These are phyloP conservation scores for Arachis monticola DNA, from an alignment of 331 rosid species.

Conservation along the genomic window DNA sequence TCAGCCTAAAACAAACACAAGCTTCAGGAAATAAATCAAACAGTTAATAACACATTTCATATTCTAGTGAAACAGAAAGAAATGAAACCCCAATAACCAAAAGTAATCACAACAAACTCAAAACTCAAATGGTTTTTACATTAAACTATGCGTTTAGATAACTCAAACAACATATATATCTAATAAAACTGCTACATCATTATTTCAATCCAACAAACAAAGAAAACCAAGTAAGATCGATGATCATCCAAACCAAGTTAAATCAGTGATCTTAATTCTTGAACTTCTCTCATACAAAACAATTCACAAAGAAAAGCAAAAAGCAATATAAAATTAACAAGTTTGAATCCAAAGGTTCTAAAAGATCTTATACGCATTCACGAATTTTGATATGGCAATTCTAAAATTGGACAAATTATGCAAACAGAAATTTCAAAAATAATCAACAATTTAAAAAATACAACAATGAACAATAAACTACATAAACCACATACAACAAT, in stretches of 20 bases:
- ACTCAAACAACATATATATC: conserved; percentile 3
- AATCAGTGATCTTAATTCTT: background rate
- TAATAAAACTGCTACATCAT: conserved; percentile 17
- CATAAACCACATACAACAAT: too few species aligned
- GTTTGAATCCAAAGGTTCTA: conserved; percentile 11
- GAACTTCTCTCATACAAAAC: conserved; percentile 14
- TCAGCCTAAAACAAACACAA: conserved; percentile 6
- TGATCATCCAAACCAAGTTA: conserved; percentile 20
- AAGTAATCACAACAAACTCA: conserved; percentile 1
- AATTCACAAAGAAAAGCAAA: background rate
- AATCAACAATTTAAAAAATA: too few species aligned
- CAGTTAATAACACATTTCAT: conserved; percentile 6
- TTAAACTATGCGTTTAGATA: conserved; percentile 4
- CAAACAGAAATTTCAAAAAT: too few species aligned
- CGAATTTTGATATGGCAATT: conserved; percentile 83
- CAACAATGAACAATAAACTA: too few species aligned
- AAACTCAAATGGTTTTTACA: background rate
- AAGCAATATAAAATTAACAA: background rate
- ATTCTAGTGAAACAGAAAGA: conserved; percentile 14
- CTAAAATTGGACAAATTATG: conserved; percentile 57
- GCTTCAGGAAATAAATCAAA: conserved; percentile 30
- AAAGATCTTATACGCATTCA: conserved; percentile 61
- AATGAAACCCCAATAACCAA: conserved; percentile 10
- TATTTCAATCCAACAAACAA: conserved; percentile 6
- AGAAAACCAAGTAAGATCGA: conserved; percentile 11